Evolutionary conservation across 202 grass and related monocot genomes (phyloP).

Genomic region (Alloteropsis angusta): DNA sequence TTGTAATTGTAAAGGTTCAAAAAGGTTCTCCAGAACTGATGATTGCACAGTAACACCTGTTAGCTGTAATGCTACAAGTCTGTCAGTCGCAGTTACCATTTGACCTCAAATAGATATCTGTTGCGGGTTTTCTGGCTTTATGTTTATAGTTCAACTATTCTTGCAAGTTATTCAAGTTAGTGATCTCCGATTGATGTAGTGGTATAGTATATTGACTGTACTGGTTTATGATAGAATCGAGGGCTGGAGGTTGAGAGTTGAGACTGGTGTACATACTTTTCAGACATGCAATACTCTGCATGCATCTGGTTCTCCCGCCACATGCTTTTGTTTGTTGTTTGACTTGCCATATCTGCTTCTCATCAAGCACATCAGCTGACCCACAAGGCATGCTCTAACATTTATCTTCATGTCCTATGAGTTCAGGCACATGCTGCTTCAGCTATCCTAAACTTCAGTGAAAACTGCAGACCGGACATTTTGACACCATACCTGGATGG

Average conservation of each 20-base stretch:
- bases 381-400: constrained; percentile 18
- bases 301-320: not conserved
- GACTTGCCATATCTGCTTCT: constrained; percentile 6
- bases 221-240: not conserved
- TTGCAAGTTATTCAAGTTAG: not conserved
- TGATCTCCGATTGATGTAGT: not conserved
- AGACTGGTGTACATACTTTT: not conserved
- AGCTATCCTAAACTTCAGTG: constrained; percentile 77
- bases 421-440: constrained; percentile 64
- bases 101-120: not conserved
- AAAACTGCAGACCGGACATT: constrained; percentile 67
- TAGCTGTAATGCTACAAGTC: not conserved
- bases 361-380: not conserved
- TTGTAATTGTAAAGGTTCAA: not conserved
- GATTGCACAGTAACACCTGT: not conserved
- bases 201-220: not conserved
- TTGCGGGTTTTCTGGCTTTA: not conserved
- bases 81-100: no score
- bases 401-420: constrained; percentile 7
- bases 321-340: constrained; percentile 15
- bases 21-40: not conserved
- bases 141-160: not conserved
- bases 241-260: not conserved
- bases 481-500: constrained; percentile 64
- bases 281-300: not conserved